These are phyloP conservation scores for Penicillium canescens DNA, from an alignment of 495 filamentous ascomycete genomes.

Conservation along the genomic window DNA sequence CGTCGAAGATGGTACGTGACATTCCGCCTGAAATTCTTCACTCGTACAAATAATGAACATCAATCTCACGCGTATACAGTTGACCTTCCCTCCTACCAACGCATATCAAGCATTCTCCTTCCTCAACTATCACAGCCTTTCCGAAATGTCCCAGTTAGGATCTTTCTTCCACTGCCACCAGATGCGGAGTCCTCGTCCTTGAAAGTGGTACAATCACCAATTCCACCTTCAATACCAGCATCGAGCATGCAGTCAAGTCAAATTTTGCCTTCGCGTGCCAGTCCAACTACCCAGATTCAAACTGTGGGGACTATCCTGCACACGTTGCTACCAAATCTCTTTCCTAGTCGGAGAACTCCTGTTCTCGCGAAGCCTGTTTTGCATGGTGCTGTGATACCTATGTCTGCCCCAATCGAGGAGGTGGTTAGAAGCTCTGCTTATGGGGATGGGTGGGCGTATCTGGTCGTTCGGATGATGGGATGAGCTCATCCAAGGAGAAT, in stretches of 20 bases:
- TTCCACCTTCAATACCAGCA: slow-evolving; percentile 50
- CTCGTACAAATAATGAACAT: not conserved
- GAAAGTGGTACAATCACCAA: slow-evolving; percentile 68
- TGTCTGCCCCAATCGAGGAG: slow-evolving; percentile 82
- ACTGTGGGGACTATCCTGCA: slow-evolving; percentile 84
- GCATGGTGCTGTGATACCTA: slow-evolving; percentile 84
- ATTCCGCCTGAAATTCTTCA: not conserved
- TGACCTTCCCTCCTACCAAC: slow-evolving; percentile 68
- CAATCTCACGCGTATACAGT: slow-evolving; percentile 47
- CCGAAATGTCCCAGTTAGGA: slow-evolving; percentile 77
- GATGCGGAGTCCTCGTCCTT: slow-evolving; percentile 47
- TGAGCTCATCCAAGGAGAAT: slow-evolving; percentile 10
- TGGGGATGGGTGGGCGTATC: slow-evolving; percentile 87
- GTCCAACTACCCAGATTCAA: slow-evolving; percentile 57
- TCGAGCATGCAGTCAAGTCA: slow-evolving; percentile 27
- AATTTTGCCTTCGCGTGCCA: slow-evolving; percentile 24
- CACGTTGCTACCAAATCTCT: slow-evolving; percentile 73
- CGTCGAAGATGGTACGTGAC: slow-evolving; percentile 70
- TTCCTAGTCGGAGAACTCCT: slow-evolving; percentile 81
- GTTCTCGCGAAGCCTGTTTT: slow-evolving; percentile 89
- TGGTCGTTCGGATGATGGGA: slow-evolving; percentile 76
- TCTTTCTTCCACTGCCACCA: slow-evolving; percentile 79
- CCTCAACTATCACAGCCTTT: slow-evolving; percentile 70
- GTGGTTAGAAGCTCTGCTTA: slow-evolving; percentile 80
- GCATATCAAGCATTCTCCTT: slow-evolving; percentile 75